Percentiles rank a stretch among this genome's conserved stretches.
These are phyloP conservation scores for Eimeria necatrix DNA, from an alignment of 169 alveolate genomes.

Conservation along the genomic window DNA sequence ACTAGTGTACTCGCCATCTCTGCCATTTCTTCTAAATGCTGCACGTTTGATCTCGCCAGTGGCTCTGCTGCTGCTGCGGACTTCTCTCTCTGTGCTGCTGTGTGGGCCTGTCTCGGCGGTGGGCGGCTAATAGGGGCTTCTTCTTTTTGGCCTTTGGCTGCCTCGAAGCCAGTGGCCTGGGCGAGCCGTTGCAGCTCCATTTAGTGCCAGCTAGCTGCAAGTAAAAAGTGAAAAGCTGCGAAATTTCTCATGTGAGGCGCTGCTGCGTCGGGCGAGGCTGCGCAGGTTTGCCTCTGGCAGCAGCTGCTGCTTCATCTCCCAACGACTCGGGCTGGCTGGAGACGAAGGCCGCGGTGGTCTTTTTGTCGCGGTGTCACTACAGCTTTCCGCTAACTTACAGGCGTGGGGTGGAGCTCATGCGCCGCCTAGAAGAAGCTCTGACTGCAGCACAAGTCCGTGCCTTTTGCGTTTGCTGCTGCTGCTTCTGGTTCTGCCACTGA, in stretches of 20 bases:
- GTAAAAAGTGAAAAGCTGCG: background rate
- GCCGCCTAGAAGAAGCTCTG: slow-evolving; percentile 31
- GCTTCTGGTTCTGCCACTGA: background rate
- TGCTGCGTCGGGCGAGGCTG: background rate
- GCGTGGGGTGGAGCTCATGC: slow-evolving; percentile 67
- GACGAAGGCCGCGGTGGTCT: slow-evolving; percentile 72
- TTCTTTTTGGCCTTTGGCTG: background rate
- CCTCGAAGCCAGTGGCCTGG: too few relatives aligned
- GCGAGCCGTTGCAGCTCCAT: background rate
- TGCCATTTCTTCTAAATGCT: too few relatives aligned
- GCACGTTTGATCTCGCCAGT: too few relatives aligned
- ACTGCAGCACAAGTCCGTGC: slow-evolving; percentile 62
- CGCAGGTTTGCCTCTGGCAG: slow-evolving; percentile 39
- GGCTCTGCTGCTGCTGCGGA: too few relatives aligned
- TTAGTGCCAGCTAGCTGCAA: background rate
- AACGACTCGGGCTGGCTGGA: slow-evolving; percentile 48
- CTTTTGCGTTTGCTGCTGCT: slow-evolving; percentile 29
- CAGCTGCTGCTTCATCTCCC: slow-evolving; percentile 40
- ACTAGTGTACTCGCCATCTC: too few relatives aligned
- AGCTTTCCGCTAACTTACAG: slow-evolving; percentile 68
- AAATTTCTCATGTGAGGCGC: background rate
- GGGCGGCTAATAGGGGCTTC: background rate
- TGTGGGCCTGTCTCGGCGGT: background rate
- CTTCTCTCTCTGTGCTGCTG: too few relatives aligned
- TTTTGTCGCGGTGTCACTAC: slow-evolving; percentile 69